A percentile compares a stretch with the other conserved stretches of the same genome.
Evolutionary conservation across 202 grass and related monocot genomes (phyloP).

Genomic region (Zoysia matrella): DNA sequence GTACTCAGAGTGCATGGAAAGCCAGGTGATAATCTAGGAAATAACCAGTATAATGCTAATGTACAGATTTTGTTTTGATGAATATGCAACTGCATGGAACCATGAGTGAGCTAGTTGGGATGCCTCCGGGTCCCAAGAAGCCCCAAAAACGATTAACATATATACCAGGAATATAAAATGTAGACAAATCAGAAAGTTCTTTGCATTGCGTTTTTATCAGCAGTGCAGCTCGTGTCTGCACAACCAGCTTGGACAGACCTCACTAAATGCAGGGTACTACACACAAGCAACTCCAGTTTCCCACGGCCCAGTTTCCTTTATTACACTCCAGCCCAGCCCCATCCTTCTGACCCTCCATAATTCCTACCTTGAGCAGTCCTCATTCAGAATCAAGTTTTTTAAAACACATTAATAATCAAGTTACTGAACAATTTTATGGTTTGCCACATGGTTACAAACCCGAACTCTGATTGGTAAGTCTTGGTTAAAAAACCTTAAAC

Average conservation of each 20-base stretch:
- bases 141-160: neutral
- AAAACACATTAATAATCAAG: neutral
- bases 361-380: neutral
- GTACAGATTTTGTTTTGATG: too few relatives aligned
- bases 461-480: neutral
- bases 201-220: neutral
- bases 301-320: neutral
- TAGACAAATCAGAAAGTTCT: too few relatives aligned
- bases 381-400: neutral
- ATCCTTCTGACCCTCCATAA: neutral
- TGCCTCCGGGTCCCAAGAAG: neutral
- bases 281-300: neutral
- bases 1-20: neutral
- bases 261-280: neutral
- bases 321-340: neutral
- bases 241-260: neutral
- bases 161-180: neutral
- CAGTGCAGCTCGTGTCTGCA: neutral
- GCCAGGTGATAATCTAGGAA: neutral
- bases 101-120: neutral
- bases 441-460: neutral
- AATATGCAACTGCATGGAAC: neutral
- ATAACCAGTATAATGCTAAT: neutral
- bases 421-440: neutral
- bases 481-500: neutral